Conservation (phyloP, 331 rosid genomes). For the Quercus phellos region DNA sequence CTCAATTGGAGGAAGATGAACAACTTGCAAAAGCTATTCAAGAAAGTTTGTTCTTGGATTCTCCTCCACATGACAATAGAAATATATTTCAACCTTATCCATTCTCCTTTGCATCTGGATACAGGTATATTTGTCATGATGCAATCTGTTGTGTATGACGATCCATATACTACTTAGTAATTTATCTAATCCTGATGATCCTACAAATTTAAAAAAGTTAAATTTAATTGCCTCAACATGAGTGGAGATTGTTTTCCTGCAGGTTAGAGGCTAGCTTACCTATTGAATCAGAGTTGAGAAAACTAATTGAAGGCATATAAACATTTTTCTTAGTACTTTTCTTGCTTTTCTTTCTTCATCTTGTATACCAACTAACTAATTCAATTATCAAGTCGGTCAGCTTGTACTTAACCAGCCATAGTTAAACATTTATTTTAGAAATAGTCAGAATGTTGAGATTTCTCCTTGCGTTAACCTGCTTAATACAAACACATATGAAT, state of each 20-base stretch:
- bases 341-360: background rate
- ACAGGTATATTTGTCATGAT: constrained; percentile 46
- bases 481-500: no score
- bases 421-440: no score
- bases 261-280: background rate
- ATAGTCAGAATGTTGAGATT: no score
- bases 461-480: no score
- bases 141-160: background rate
- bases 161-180: background rate
- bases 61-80: constrained; percentile 49
- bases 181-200: background rate
- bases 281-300: background rate
- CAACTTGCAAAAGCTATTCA: constrained; percentile 84
- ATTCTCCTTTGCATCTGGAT: constrained; percentile 45
- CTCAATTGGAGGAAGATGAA: constrained; percentile 80
- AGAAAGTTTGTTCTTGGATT: constrained; percentile 56
- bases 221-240: background rate
- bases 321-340: background rate
- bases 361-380: background rate
- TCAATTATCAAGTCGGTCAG: no score
- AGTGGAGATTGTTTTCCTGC: background rate
- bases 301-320: background rate
- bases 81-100: constrained; percentile 51
- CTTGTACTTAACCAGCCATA: no score
- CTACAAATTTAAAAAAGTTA: background rate